phyloP scores from a whole-genome alignment of 1,284 basidiomycete species.

The Naganishia sp. region DNA sequence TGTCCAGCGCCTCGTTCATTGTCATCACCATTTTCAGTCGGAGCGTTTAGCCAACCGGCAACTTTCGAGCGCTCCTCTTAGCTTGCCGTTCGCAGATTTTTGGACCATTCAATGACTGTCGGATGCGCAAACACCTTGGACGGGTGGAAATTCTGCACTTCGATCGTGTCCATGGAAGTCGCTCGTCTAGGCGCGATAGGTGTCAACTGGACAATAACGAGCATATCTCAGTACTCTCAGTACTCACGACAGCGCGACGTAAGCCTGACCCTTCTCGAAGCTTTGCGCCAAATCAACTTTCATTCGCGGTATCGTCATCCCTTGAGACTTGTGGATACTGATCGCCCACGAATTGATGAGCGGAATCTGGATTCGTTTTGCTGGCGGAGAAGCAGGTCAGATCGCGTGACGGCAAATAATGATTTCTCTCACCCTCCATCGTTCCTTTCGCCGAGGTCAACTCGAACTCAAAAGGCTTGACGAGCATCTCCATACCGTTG shows the following conservation, averaged over 20 bases:
- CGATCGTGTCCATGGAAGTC: conserved; percentile 29
- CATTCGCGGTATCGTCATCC: conserved; percentile 41
- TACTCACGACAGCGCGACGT: conserved; percentile 32
- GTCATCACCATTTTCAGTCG: conserved; percentile 6
- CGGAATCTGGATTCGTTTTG: conserved; percentile 56
- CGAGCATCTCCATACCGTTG: conserved; percentile 57
- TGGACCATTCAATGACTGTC: conserved; percentile 28
- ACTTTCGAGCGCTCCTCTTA: not conserved
- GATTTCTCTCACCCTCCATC: conserved; percentile 59
- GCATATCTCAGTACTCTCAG: too few species aligned
- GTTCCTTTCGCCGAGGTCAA: conserved; percentile 79
- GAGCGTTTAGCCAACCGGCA: not conserved
- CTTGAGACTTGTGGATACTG: conserved; percentile 77
- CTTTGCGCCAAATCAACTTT: conserved; percentile 56
- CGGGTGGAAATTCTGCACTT: conserved; percentile 27
- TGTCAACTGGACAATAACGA: not conserved
- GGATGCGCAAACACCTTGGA: conserved; percentile 31
- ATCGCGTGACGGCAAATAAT: too few species aligned
- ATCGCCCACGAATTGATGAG: conserved; percentile 86
- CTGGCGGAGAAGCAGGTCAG: not conserved
- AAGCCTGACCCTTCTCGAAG: conserved; percentile 40
- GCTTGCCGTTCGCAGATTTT: conserved; percentile 7
- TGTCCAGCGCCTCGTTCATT: conserved; percentile 17
- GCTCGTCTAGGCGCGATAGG: conserved; percentile 19
- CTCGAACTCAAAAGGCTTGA: conserved; percentile 76